Base-by-base conservation (phyloP, 495 filamentous ascomycete species). In the Glonium stellatum region DNA sequence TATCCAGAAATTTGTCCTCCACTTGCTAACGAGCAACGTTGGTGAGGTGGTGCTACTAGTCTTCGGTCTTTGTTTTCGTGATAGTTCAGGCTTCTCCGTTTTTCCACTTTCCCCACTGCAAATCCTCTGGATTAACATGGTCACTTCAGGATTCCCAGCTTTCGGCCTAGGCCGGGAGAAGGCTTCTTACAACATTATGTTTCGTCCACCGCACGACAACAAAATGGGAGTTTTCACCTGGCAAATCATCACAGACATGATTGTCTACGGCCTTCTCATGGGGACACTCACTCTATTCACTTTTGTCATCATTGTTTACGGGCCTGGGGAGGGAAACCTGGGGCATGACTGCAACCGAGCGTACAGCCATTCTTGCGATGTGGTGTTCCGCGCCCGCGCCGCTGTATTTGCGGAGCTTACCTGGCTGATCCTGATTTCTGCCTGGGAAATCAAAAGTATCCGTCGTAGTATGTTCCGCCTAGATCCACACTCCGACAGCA, bases 1-100 rank as follows among this genome's bases (percentile, higher is more conserved):
- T 65, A 88, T 89, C 60, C 85, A 89, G 65, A 90, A 90, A 74
- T 88, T 89, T 61, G 77, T 88, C 22, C 76, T 88, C 62, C 86
- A 65, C 39, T 69, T 89, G 18, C 78, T 89, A 44, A 78, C 80
- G 47, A 81, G 78, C 58, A 89, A 89, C 67, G 82, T 89, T 42
- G 85, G 82, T 53, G 82, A 89, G 73, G 86, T 87, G 23, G 80
- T 87, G 62, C 74, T 87, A 21, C 76, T 89, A 12, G 77, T 89
- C 13, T 78, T 82, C 47, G 85, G 85, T 25, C 78, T 89, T 8
- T 82, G 73, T 11, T 87, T 89, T 73, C 80, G 84, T 63, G 86
- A 89, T 66, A 47, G 63, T 0, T 69, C 73, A 0, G 80, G 77
- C 9, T 75, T 80, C 57, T 88, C 86, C 6, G 83, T 88, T 11